Base-by-base conservation (phyloP, 257 asterid genomes). In the Jaltomata sinuosa region DNA sequence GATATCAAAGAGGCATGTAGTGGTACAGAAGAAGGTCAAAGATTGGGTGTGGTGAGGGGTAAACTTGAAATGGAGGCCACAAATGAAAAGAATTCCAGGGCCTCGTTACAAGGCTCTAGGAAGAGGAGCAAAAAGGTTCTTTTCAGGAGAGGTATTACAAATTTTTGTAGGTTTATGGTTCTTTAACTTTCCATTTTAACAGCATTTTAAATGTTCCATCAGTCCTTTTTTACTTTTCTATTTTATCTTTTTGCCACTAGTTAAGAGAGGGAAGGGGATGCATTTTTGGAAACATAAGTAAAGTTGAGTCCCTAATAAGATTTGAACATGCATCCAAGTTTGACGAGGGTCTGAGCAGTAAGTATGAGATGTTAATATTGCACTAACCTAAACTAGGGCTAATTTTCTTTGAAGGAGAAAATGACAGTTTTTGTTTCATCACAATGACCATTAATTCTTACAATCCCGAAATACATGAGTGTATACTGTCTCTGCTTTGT, bases 1-100 rank as follows among this genome's bases (percentile, higher is more conserved):
- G 98, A 93, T 85, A 87, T 85, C 86, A 91, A 88, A 90, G 98
- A 93, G 94, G 97, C 95, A 81, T 93, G 94, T 84, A 91, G 96
- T 86, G 97, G 93, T 85, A 93, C 97, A 50, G 98, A 92, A 81
- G 97, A 91, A 90, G 93, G 91, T 53, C 93, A 89, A 85, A 84
- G 88, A 86, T 85, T 90, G 61, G 90, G 91, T 83, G 89, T 84
- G 83, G 80, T 42, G 19, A 89, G 92, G 84, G 89, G 86, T 83
- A 89, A 87, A 69, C 69, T 86, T 78, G 89, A 88, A 81, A 47
- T 79, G 79, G 91, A 90, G 83, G 89, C 84, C 72, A 47, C 87
- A 21, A 89, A 87, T 25, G 84, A 76, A 81, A 92, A 89, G 85
- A 83, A 85, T 80, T 87, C 84, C 31, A 88, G 91, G 85, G 82